These are phyloP conservation scores for Kregervanrija fluxuum DNA, from an alignment of 805 yeast genomes.

Conservation along the genomic window DNA sequence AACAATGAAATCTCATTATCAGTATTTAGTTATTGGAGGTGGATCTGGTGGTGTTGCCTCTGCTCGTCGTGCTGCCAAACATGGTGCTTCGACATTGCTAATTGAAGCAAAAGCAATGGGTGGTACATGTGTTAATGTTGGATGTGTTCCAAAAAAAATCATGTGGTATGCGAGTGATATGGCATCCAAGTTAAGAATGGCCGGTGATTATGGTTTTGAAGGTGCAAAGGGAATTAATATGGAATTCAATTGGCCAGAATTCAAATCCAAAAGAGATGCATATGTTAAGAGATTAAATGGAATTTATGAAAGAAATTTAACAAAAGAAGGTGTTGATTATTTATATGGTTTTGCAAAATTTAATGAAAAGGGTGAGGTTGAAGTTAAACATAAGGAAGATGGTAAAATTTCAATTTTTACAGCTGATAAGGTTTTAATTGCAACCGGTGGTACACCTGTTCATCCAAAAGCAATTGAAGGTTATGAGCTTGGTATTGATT, in stretches of 20 bases:
- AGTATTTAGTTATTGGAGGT: constrained; percentile 94
- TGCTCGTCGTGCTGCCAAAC: constrained; percentile 90
- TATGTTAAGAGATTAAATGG: constrained; percentile 84
- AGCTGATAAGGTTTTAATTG: constrained; percentile 79
- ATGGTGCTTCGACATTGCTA: constrained; percentile 83
- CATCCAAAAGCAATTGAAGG: constrained; percentile 70
- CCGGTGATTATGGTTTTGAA: constrained; percentile 75
- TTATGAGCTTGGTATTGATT: constrained; percentile 72
- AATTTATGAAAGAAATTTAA: constrained; percentile 81
- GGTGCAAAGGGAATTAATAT: constrained; percentile 66
- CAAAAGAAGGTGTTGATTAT: constrained; percentile 83
- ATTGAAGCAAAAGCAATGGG: constrained; percentile 82
- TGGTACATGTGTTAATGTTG: constrained; percentile 98
- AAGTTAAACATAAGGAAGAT: constrained; percentile 65
- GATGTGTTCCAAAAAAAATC: constrained; percentile 97
- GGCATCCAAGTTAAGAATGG: constrained; percentile 68
- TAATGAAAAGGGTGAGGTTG: constrained; percentile 62
- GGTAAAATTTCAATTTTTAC: constrained; percentile 46
- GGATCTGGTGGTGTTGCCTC: constrained; percentile 99
- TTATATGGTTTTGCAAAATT: constrained; percentile 84
- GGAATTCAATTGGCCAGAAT: constrained; percentile 79
- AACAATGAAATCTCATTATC: constrained; percentile 52
- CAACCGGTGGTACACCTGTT: constrained; percentile 87
- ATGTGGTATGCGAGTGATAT: constrained; percentile 97
- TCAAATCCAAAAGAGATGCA: constrained; percentile 88